These are phyloP conservation scores for Cephalotrichum gorgonifer DNA, from an alignment of 2,329 filamentous ascomycete species.

Conservation along the genomic window DNA sequence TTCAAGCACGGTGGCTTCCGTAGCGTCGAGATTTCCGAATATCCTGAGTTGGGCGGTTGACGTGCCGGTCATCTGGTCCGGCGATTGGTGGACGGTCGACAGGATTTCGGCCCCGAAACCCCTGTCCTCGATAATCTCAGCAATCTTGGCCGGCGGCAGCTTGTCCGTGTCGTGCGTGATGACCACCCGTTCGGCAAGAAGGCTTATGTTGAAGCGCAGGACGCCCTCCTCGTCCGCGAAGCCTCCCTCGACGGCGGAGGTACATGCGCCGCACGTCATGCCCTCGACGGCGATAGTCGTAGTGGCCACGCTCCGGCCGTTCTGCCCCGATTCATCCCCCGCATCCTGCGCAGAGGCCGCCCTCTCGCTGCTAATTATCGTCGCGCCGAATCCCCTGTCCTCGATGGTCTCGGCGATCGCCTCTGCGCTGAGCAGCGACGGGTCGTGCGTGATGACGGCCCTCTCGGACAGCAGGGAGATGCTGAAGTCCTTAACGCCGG, in stretches of 20 bases:
- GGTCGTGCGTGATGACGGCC: conserved; percentile 76
- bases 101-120: conserved; percentile 82
- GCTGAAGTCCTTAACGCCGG: conserved; percentile 65
- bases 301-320: conserved; percentile 39
- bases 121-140: conserved; percentile 75
- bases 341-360: conserved; percentile 18
- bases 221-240: conserved; percentile 71
- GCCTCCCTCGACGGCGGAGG: conserved; percentile 76
- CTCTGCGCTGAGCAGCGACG: conserved; percentile 37
- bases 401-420: conserved; percentile 51
- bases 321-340: conserved; percentile 14
- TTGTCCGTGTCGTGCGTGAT: conserved; percentile 70
- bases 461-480: conserved; percentile 78
- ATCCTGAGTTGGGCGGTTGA: conserved; percentile 70
- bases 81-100: conserved; percentile 56
- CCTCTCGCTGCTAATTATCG: conserved; percentile 60
- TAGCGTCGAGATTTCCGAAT: conserved; percentile 66
- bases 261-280: conserved; percentile 97
- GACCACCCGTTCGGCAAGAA: conserved; percentile 85
- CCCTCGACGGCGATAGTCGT: conserved; percentile 87
- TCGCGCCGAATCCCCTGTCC: conserved; percentile 71
- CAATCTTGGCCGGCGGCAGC: conserved; percentile 63
- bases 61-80: conserved; percentile 41
- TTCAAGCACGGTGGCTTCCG: conserved; percentile 63
- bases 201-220: conserved; percentile 84